A percentile compares a stretch with the other conserved stretches of the same genome.
Evolutionary conservation across 495 filamentous ascomycete genomes (phyloP).

Genomic region (Aspergillus sclerotiicarbonarius): DNA sequence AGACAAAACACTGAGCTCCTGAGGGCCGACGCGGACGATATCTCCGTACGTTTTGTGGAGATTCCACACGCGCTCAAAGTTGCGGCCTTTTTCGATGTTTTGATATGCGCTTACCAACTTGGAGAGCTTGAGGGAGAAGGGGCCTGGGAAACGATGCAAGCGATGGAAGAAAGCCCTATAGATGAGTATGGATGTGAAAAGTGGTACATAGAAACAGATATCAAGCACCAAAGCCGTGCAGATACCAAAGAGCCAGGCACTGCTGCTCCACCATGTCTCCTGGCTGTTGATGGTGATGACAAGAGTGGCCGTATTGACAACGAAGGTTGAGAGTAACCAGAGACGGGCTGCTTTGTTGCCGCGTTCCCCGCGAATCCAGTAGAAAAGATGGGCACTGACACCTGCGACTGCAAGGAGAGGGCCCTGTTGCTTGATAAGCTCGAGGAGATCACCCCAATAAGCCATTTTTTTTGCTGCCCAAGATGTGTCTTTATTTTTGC

Average conservation of each 20-base stretch:
- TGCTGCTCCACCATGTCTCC: neutral
- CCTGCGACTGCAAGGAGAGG: neutral
- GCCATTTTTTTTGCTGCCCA: neutral
- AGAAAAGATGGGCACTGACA: neutral
- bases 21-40: neutral
- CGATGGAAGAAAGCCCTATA: neutral
- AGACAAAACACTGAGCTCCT: neutral
- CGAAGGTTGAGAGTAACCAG: neutral
- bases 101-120: neutral
- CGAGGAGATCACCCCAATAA: neutral
- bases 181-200: neutral
- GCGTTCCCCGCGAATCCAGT: neutral
- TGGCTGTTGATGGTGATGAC: neutral
- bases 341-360: neutral
- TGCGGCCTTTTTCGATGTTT: neutral
- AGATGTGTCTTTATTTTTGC: no score
- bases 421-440: neutral
- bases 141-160: neutral
- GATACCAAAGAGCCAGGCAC: neutral
- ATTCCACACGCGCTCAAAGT: constrained; percentile 1
- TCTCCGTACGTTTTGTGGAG: neutral
- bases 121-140: neutral
- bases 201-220: neutral
- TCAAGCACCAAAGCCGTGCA: neutral
- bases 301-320: neutral